phyloP scores from a whole-genome alignment of 2,329 filamentous ascomycete genomes.

The Aspergillus sp. region DNA sequence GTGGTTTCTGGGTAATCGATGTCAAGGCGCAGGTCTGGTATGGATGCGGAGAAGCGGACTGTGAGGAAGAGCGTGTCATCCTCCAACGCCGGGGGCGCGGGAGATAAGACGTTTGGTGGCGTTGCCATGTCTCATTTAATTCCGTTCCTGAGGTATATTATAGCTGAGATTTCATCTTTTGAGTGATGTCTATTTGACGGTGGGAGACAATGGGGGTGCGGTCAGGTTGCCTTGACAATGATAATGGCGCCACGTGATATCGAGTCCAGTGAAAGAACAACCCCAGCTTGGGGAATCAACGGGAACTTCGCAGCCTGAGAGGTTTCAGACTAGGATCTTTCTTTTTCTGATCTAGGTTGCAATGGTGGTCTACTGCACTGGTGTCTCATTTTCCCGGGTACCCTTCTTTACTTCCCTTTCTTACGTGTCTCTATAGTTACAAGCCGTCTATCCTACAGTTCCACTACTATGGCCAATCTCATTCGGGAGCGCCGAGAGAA shows the following conservation, averaged over 20 bases:
- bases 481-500: too few species aligned
- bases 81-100: slow-evolving; percentile 11
- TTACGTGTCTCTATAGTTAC: too few species aligned
- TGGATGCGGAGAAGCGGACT: slow-evolving; percentile 83
- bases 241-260: slow-evolving; percentile 11
- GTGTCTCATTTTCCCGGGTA: too few species aligned
- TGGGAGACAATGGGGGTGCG: neutral
- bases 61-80: slow-evolving; percentile 64
- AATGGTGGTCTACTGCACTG: neutral
- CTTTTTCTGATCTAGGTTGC: neutral
- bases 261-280: neutral
- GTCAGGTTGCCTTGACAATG: slow-evolving; percentile 14
- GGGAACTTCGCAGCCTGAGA: neutral
- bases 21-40: slow-evolving; percentile 79
- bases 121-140: neutral
- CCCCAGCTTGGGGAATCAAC: neutral
- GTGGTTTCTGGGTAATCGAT: slow-evolving; percentile 67
- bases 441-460: too few species aligned
- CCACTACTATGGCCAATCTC: too few species aligned
- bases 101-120: neutral
- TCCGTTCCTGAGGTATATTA: neutral
- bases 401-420: too few species aligned
- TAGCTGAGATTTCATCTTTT: neutral
- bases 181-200: neutral
- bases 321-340: neutral